phyloP scores from a whole-genome alignment of 768 basidiomycete species.

The Crucibulum laeve region DNA sequence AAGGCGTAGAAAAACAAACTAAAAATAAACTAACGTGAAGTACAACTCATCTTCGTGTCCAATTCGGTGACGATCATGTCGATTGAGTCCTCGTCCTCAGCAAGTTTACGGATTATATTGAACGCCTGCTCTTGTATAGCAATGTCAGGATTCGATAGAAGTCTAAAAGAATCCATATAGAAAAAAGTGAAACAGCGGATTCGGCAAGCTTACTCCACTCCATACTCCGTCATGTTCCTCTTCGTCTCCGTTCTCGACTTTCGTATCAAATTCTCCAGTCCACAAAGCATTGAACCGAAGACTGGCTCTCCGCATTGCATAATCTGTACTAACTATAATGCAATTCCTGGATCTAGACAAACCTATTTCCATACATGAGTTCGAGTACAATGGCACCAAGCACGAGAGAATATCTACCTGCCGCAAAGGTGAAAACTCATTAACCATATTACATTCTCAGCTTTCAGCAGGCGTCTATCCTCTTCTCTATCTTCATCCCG shows the following conservation, averaged over 20 bases:
- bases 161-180: slow-evolving; percentile 26
- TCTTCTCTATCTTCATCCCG: slow-evolving; percentile 37
- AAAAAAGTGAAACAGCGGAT: slow-evolving; percentile 31
- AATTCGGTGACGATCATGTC: slow-evolving; percentile 55
- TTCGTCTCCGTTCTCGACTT: slow-evolving; percentile 61
- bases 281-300: slow-evolving; percentile 74
- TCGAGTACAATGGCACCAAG: too few relatives aligned
- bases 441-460: slow-evolving; percentile 85
- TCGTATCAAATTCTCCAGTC: slow-evolving; percentile 79
- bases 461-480: slow-evolving; percentile 66
- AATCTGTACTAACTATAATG: slow-evolving; percentile 60
- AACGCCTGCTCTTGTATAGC: slow-evolving; percentile 70
- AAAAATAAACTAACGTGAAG: slow-evolving; percentile 36
- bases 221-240: slow-evolving; percentile 59
- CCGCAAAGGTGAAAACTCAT: slow-evolving; percentile 80
- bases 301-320: slow-evolving; percentile 45
- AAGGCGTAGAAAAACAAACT: too few relatives aligned
- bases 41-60: slow-evolving; percentile 43
- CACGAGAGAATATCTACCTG: slow-evolving; percentile 43
- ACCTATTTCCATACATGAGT: slow-evolving; percentile 40
- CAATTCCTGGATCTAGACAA: slow-evolving; percentile 63
- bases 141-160: slow-evolving; percentile 47
- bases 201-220: slow-evolving; percentile 58
- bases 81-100: slow-evolving; percentile 62
- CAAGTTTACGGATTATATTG: slow-evolving; percentile 61